Conservation (phyloP, 495 filamentous ascomycete genomes). For the Aspergillus steynii region DNA sequence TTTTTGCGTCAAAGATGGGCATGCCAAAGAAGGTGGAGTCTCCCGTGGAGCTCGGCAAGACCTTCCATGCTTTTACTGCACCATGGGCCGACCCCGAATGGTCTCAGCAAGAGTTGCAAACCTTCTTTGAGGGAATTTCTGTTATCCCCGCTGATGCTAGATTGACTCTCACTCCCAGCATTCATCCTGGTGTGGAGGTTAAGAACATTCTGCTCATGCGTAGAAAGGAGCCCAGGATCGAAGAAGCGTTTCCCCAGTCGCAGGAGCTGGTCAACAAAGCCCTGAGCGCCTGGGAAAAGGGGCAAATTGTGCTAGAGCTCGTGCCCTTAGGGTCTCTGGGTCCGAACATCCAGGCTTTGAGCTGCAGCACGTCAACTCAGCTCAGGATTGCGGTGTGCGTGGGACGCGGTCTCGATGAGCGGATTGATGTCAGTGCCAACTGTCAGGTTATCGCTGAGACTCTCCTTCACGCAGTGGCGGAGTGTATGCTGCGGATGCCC, state of each 20-base stretch:
- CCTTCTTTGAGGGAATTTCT: constrained; percentile 39
- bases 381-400: constrained; percentile 46
- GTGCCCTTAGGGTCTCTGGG: constrained; percentile 41
- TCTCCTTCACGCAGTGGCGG: constrained; percentile 53
- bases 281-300: constrained; percentile 43
- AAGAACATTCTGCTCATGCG: constrained; percentile 42
- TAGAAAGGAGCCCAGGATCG: constrained; percentile 30
- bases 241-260: constrained; percentile 49
- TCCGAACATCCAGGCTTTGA: constrained; percentile 49
- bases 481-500: constrained; percentile 48
- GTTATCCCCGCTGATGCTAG: constrained; percentile 33
- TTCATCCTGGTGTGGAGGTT: constrained; percentile 52
- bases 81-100: constrained; percentile 48
- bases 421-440: constrained; percentile 46
- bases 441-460: constrained; percentile 55
- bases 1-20: constrained; percentile 45
- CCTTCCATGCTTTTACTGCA: constrained; percentile 45
- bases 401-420: constrained; percentile 35
- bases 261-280: constrained; percentile 40
- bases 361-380: constrained; percentile 35
- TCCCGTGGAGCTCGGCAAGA: constrained; percentile 38
- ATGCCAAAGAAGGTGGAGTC: constrained; percentile 46
- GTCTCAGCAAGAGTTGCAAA: constrained; percentile 55
- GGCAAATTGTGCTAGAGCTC: constrained; percentile 47
- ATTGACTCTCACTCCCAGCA: constrained; percentile 35